These are phyloP conservation scores for Angomonas ambiguus DNA, from an alignment of 208 protist genomes.

Conservation along the genomic window DNA sequence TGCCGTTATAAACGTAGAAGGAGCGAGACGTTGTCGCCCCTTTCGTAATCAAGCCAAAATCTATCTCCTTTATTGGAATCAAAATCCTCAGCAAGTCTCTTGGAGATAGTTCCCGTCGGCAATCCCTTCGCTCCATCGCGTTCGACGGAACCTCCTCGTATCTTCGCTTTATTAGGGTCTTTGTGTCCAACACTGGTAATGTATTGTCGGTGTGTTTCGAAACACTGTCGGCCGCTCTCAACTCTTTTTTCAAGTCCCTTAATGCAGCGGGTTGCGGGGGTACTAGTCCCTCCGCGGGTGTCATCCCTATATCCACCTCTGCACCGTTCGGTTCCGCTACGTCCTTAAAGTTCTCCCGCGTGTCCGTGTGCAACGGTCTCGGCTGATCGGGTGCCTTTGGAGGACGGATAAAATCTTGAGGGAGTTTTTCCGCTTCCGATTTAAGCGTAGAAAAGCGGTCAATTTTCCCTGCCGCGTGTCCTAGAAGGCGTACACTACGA, in stretches of 20 bases:
- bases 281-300: conserved; percentile 66
- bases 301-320: conserved; percentile 81
- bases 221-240: conserved; percentile 18
- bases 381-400: conserved; percentile 5
- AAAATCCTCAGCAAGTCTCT: conserved; percentile 83
- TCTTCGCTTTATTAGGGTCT: conserved; percentile 79
- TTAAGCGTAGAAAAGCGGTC: conserved; percentile 3
- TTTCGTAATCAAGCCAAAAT: conserved; percentile 91
- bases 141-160: conserved; percentile 73
- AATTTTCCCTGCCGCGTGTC: conserved; percentile 29
- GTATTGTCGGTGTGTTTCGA: conserved; percentile 21
- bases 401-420: conserved; percentile 51
- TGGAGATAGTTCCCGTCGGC: conserved; percentile 80
- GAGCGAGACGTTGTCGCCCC: conserved; percentile 60
- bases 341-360: background rate
- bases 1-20: conserved; percentile 92
- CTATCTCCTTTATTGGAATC: conserved; percentile 74
- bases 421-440: conserved; percentile 42
- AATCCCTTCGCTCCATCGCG: conserved; percentile 86
- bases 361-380: background rate
- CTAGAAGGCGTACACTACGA: conserved; percentile 45
- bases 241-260: background rate
- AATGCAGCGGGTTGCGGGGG: conserved; percentile 43
- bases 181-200: conserved; percentile 57
- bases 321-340: conserved; percentile 8